Evolutionary conservation across 148 eudicot species (phyloP).

Genomic region (Beta vulgaris): DNA sequence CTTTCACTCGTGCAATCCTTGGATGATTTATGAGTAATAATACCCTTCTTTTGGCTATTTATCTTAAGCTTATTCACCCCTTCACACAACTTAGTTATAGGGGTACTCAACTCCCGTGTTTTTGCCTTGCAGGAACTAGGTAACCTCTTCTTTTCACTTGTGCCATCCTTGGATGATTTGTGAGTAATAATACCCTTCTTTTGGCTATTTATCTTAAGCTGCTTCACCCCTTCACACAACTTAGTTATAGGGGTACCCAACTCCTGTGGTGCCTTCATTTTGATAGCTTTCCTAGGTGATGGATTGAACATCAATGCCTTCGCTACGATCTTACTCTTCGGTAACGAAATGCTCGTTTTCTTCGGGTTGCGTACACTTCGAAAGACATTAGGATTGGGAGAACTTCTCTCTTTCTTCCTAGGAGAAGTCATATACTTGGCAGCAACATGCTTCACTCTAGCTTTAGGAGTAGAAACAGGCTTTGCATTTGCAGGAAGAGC

Average conservation of each 20-base stretch:
- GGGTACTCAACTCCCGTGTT: slow-evolving; percentile 49
- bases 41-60: slow-evolving; percentile 45
- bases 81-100: slow-evolving; percentile 58
- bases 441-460: slow-evolving; percentile 66
- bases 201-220: slow-evolving; percentile 49
- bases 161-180: slow-evolving; percentile 4
- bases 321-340: slow-evolving; percentile 40
- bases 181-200: slow-evolving; percentile 30
- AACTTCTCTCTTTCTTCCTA: slow-evolving; percentile 46
- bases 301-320: slow-evolving; percentile 67
- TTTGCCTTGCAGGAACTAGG: slow-evolving; percentile 29
- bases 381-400: slow-evolving; percentile 43
- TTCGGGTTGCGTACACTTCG: slow-evolving; percentile 62
- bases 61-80: slow-evolving; percentile 61
- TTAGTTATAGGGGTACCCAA: slow-evolving; percentile 58
- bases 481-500: slow-evolving; percentile 36
- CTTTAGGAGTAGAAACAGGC: slow-evolving; percentile 49
- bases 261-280: slow-evolving; percentile 42
- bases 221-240: slow-evolving; percentile 62
- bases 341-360: slow-evolving; percentile 33
- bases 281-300: slow-evolving; percentile 56
- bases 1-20: slow-evolving; percentile 9
- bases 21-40: background rate
- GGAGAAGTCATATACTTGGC: slow-evolving; percentile 93
- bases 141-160: slow-evolving; percentile 24